phyloP scores from a whole-genome alignment of 2,329 filamentous ascomycete species.

The Colletotrichum falcatum region DNA sequence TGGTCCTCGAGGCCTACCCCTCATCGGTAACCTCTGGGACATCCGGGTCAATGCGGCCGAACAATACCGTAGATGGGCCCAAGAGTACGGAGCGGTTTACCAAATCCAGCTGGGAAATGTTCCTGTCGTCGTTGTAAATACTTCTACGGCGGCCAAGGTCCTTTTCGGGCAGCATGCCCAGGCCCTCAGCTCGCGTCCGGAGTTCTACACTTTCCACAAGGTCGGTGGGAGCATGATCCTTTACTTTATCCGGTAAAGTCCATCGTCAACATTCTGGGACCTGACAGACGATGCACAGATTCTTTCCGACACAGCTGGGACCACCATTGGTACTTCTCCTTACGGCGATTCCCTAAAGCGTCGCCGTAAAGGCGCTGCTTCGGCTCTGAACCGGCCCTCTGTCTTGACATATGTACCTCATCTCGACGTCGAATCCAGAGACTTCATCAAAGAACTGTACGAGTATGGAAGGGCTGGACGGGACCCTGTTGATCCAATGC shows the following conservation, averaged over 20 bases:
- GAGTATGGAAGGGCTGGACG: conserved; percentile 67
- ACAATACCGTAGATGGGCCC: conserved; percentile 67
- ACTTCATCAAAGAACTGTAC: conserved; percentile 71
- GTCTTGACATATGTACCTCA: conserved; percentile 72
- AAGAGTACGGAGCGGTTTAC: conserved; percentile 61
- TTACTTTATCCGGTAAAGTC: neutral
- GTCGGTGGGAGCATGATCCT: conserved; percentile 47
- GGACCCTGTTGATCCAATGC: conserved; percentile 71
- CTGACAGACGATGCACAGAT: conserved; percentile 54
- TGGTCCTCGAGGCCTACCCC: conserved; percentile 62
- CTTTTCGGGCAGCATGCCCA: conserved; percentile 66
- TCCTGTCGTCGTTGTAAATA: conserved; percentile 67
- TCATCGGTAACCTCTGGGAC: conserved; percentile 67
- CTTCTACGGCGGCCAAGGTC: conserved; percentile 61
- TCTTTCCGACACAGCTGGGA: conserved; percentile 73
- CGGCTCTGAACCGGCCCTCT: conserved; percentile 73
- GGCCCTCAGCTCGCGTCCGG: conserved; percentile 65
- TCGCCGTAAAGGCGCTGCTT: conserved; percentile 73
- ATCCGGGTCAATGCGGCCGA: conserved; percentile 67
- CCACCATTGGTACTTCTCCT: conserved; percentile 75
- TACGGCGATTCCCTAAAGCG: conserved; percentile 75
- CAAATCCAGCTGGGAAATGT: conserved; percentile 70
- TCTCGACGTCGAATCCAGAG: conserved; percentile 71
- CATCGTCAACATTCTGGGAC: too few species aligned
- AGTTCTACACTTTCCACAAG: conserved; percentile 71